Evolutionary conservation across 2,329 filamentous ascomycete genomes (phyloP).

Genomic region (Fusarium anthophilum): DNA sequence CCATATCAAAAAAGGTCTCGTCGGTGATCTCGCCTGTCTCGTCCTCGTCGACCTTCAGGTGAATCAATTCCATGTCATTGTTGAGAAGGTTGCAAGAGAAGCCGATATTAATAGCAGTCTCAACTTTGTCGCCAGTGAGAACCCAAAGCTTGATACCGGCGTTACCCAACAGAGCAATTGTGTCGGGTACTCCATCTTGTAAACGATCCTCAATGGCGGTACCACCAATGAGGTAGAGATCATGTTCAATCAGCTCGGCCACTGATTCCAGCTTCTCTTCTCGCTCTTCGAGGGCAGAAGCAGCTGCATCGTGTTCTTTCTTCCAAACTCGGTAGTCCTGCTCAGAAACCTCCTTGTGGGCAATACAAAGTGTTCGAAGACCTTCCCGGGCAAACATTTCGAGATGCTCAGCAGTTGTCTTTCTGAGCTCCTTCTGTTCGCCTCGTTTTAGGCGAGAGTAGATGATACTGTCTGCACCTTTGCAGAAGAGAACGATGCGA

Average conservation of each 20-base stretch:
- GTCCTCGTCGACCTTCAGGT: slow-evolving; percentile 85
- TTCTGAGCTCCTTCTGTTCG: slow-evolving; percentile 85
- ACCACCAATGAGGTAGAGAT: slow-evolving; percentile 87
- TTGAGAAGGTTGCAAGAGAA: slow-evolving; percentile 98
- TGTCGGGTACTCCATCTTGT: slow-evolving; percentile 96
- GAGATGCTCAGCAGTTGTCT: slow-evolving; percentile 88
- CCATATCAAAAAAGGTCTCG: slow-evolving; percentile 62
- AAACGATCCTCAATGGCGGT: slow-evolving; percentile 97
- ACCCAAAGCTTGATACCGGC: slow-evolving; percentile 99
- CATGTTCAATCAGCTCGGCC: slow-evolving; percentile 89
- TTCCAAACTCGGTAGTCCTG: slow-evolving; percentile 88
- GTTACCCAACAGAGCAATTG: slow-evolving; percentile 87
- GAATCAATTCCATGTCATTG: slow-evolving; percentile 97
- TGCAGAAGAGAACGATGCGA: slow-evolving; percentile 91
- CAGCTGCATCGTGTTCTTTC: slow-evolving; percentile 85
- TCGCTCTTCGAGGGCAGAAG: slow-evolving; percentile 82
- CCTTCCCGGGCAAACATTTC: slow-evolving; percentile 98
- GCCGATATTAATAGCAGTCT: slow-evolving; percentile 99
- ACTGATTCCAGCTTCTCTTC: slow-evolving; percentile 94
- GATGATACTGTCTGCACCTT: slow-evolving; percentile 96
- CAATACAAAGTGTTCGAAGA: slow-evolving; percentile 92
- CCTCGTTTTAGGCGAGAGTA: slow-evolving; percentile 89
- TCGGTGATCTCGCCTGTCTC: slow-evolving; percentile 60
- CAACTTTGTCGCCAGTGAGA: slow-evolving; percentile 96
- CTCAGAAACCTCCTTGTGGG: slow-evolving; percentile 81